Evolutionary conservation across 441 rosid genomes (phyloP).

Genomic region (Populus hybrid): DNA sequence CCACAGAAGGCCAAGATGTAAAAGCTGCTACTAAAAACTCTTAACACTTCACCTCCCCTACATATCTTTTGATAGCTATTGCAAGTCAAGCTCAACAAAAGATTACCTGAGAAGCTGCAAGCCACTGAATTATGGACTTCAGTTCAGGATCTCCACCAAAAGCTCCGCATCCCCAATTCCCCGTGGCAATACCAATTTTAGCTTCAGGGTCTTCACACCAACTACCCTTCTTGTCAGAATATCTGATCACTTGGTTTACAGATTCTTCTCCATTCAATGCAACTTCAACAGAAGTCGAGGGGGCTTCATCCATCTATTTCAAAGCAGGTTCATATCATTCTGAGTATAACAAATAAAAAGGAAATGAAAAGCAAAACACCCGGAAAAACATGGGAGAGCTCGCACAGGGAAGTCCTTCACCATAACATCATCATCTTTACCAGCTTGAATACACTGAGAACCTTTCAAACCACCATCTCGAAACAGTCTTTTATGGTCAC

Average conservation of each 20-base stretch:
- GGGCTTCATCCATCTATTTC: slow-evolving; percentile 35
- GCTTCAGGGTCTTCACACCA: slow-evolving; percentile 33
- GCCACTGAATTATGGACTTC: slow-evolving; percentile 88
- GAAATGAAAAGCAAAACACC: neutral
- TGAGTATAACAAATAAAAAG: neutral
- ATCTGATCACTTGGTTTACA: slow-evolving; percentile 15
- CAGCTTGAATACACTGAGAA: slow-evolving; percentile 25
- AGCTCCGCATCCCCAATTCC: slow-evolving; percentile 98
- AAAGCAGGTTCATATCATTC: neutral
- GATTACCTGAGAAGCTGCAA: slow-evolving; percentile 91
- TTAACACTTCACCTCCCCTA: neutral
- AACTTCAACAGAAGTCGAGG: slow-evolving; percentile 23
- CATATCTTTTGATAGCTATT: neutral
- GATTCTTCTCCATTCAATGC: slow-evolving; percentile 32
- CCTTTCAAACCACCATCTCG: slow-evolving; percentile 28
- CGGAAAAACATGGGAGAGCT: slow-evolving; percentile 5
- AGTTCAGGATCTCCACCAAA: slow-evolving; percentile 96
- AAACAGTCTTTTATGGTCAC: slow-evolving; percentile 29
- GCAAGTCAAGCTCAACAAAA: neutral
- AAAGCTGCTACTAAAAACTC: neutral
- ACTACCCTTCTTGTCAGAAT: slow-evolving; percentile 24
- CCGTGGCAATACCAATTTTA: slow-evolving; percentile 66
- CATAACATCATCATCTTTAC: slow-evolving; percentile 18
- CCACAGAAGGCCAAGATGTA: neutral
- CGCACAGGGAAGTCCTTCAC: slow-evolving; percentile 20